Evolutionary conservation across 2,329 filamentous ascomycete species (phyloP), one percentile per base, ranked within the genome.

Genomic region (Aspergillus glaucus): DNA sequence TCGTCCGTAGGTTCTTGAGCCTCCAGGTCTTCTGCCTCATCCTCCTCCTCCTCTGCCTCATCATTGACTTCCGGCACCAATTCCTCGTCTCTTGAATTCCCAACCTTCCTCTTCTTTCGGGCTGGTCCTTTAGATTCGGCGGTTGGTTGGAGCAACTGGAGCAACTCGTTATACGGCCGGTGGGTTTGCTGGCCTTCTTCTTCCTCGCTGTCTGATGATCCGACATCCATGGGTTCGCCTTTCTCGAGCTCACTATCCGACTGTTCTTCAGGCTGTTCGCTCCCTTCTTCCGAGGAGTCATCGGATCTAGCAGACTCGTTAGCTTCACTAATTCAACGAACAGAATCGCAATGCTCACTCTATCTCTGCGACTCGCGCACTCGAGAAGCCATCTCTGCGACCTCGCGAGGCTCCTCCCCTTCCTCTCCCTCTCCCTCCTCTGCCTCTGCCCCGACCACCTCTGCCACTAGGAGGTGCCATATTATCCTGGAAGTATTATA

Each of bases 121-220:
- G 69, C 70, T 6, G 75, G 77, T 30, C 72, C 73, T 17, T 68
- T 68, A 3, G 66, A 55, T 10, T 69, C 65, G 14, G 65, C 62
- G 14, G 63, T 58, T 46, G 73, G 59, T 48, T 75, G 72, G 19
- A 84, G 72, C 2, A 81, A 72, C 52, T 80, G 75, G 14, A 85
- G 67, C 14, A 85, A 68, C 43, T 75, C 68, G 48, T 75, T 79
- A 60, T 84, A 85, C 8, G 80, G 75, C 28, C 66, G 70, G 50
- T 55, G 65, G 4, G 58, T 56, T 24, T 57, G 52, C 43, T 66
- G 52, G 26, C 76, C 73, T 43, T 76, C 76, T 36, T 68, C 70
- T 40, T 40, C 26, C 17, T 71, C 70, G 50, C 66, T 71, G 19
- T 67, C 72, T 24, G 64, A 66, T 1, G 75, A 73, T 19, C 51